Evolutionary conservation across 371 early-diverging fungal genomes (phyloP), one percentile per base, ranked within the genome.

Genomic region (Rhizomucor pusillus): DNA sequence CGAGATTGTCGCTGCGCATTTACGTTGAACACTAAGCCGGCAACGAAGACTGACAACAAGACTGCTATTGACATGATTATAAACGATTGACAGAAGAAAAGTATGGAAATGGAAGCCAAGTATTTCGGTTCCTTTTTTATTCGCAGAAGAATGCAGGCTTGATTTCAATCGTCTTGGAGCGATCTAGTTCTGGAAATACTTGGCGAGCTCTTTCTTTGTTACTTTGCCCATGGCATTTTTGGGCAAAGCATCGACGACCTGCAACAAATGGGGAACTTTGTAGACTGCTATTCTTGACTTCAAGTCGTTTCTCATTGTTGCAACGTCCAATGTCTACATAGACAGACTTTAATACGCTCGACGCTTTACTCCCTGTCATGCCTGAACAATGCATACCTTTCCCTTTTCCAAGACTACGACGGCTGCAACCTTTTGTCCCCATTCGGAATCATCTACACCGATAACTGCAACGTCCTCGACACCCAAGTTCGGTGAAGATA

Each of bases 141-240:
- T n/a, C n/a, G n/a, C n/a, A n/a, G n/a, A n/a, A n/a, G n/a, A n/a
- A n/a, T n/a, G n/a, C n/a, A n/a, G n/a, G n/a, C n/a, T n/a, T n/a
- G n/a, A n/a, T n/a, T n/a, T n/a, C n/a, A n/a, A n/a, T n/a, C n/a
- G n/a, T n/a, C n/a, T n/a, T n/a, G n/a, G n/a, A n/a, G n/a, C n/a
- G n/a, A n/a, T n/a, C n/a, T n/a, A n/a, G n/a, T n/a, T n/a, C n/a
- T n/a, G n/a, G n/a, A n/a, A n/a, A n/a, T n/a, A 50, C n/a, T 54
- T 60, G 20, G 67, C 49, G 40, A 90, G 65, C 5, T 79, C 81
- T 64, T 89, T 91, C 67, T 94, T 94, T 59, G 89, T 90, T 20
- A 93, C 86, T 72, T 94, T 94, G 36, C 92, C 91, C 91, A 94
- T 92, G 5, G 88, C 85, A 66, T 93, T 94, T 46, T 88, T 80